phyloP scores from a whole-genome alignment of 371 early-diverging fungal genomes.

The Mycotypha africana region DNA sequence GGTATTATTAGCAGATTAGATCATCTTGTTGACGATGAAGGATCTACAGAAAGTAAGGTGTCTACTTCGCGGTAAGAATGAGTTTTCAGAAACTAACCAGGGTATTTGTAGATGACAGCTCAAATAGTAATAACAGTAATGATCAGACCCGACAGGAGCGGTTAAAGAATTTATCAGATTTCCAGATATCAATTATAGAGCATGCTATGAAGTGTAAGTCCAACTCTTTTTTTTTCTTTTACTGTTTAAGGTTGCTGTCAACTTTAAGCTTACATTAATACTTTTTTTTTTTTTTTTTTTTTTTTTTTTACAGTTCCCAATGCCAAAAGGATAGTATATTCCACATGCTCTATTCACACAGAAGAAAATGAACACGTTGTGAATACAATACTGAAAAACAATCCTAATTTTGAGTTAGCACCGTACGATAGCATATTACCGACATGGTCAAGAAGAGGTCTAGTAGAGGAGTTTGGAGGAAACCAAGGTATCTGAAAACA shows the following conservation, averaged over 20 bases:
- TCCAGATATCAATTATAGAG: slow-evolving; percentile 61
- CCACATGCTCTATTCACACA: slow-evolving; percentile 92
- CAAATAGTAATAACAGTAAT: slow-evolving; percentile 11
- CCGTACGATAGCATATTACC: slow-evolving; percentile 58
- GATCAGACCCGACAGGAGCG: slow-evolving; percentile 56
- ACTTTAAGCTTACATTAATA: no score
- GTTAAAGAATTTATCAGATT: slow-evolving; percentile 64
- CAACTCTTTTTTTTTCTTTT: no score
- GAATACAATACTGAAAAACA: slow-evolving; percentile 42
- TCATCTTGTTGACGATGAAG: slow-evolving; percentile 64
- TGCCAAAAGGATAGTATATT: slow-evolving; percentile 83
- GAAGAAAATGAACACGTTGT: slow-evolving; percentile 98
- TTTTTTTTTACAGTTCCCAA: slow-evolving; percentile 70
- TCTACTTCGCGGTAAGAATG: no score
- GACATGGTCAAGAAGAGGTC: slow-evolving; percentile 72
- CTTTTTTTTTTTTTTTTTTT: no score
- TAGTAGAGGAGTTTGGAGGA: slow-evolving; percentile 40
- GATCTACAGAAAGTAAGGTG: slow-evolving; percentile 21
- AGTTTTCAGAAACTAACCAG: no score
- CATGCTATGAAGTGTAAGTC: slow-evolving; percentile 72
- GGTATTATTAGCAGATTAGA: slow-evolving; percentile 91
- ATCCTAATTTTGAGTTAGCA: slow-evolving; percentile 56
- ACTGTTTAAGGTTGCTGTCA: no score
- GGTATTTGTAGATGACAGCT: not conserved
- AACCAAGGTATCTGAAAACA: slow-evolving; percentile 19